Conservation (phyloP, 2,329 filamentous ascomycete genomes). For the Nigrospora sphaerica region DNA sequence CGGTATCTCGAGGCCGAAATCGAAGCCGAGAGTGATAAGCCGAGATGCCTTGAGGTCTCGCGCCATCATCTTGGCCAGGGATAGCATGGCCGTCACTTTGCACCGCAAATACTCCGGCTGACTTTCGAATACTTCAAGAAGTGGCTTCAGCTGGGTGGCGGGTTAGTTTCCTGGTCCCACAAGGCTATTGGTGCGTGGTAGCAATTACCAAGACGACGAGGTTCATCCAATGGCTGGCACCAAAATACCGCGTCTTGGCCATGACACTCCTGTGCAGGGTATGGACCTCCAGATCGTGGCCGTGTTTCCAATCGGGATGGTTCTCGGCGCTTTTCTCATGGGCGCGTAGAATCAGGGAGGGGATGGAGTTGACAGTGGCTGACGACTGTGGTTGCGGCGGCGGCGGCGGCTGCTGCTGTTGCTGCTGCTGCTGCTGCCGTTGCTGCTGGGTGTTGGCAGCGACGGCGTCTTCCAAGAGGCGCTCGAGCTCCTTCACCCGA, state of each 20-base stretch:
- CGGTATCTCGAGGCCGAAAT: slow-evolving; percentile 9
- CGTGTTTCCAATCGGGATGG: background rate
- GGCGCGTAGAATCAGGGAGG: slow-evolving; percentile 2
- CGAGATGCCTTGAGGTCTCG: slow-evolving; percentile 7
- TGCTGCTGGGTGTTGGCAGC: background rate
- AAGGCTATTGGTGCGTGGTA: background rate
- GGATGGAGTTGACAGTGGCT: slow-evolving; percentile 10
- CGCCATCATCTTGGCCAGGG: slow-evolving; percentile 5
- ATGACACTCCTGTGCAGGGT: slow-evolving; percentile 21
- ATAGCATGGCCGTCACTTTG: slow-evolving; percentile 2
- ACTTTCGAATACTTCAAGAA: background rate
- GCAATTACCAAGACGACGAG: background rate
- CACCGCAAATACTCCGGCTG: background rate
- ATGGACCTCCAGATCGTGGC: slow-evolving; percentile 9
- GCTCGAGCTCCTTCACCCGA: slow-evolving; percentile 34
- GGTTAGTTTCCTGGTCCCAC: background rate
- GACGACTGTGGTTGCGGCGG: background rate
- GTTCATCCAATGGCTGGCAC: slow-evolving; percentile 11
- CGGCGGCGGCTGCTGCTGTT: no score
- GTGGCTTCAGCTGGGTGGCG: background rate
- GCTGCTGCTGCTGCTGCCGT: no score
- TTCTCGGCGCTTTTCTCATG: background rate
- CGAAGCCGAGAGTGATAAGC: slow-evolving; percentile 8
- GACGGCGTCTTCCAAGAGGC: slow-evolving; percentile 25
- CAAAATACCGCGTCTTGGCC: slow-evolving; percentile 18